phyloP scores from a whole-genome alignment of 305 asterid species.

The Fraxinus paxiana region DNA sequence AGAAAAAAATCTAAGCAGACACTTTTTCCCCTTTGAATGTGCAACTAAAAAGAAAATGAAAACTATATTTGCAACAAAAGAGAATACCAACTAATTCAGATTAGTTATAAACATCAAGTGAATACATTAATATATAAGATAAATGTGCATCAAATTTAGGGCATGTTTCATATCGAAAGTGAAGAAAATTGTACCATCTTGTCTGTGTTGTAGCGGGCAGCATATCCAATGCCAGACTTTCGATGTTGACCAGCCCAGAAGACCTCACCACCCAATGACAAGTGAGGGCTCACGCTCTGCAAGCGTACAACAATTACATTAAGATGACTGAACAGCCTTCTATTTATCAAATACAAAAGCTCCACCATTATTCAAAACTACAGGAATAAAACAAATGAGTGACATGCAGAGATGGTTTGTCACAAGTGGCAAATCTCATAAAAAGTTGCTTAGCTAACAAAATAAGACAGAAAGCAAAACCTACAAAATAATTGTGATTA shows the following conservation, averaged over 20 bases:
- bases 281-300: constrained; percentile 68
- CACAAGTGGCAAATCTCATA: not conserved
- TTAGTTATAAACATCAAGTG: not conserved
- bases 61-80: not conserved
- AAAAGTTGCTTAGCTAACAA: not conserved
- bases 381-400: not conserved
- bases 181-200: constrained; percentile 56
- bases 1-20: not conserved
- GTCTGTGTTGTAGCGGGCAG: constrained; percentile 86
- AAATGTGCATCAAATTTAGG: not conserved
- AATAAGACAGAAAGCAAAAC: not conserved
- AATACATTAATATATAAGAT: not conserved
- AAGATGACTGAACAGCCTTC: not conserved
- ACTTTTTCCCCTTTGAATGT: not conserved
- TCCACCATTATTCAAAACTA: not conserved
- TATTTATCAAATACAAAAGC: not conserved
- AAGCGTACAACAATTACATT: constrained; percentile 13
- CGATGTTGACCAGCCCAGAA: constrained; percentile 98
- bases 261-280: constrained; percentile 91
- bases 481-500: not conserved
- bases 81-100: not conserved
- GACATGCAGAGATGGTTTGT: not conserved
- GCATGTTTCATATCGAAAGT: not conserved
- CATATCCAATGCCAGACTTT: constrained; percentile 89
- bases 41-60: not conserved